Conservation (phyloP, 192 early-diverging fungal species). For the Coemansia sp. region DNA sequence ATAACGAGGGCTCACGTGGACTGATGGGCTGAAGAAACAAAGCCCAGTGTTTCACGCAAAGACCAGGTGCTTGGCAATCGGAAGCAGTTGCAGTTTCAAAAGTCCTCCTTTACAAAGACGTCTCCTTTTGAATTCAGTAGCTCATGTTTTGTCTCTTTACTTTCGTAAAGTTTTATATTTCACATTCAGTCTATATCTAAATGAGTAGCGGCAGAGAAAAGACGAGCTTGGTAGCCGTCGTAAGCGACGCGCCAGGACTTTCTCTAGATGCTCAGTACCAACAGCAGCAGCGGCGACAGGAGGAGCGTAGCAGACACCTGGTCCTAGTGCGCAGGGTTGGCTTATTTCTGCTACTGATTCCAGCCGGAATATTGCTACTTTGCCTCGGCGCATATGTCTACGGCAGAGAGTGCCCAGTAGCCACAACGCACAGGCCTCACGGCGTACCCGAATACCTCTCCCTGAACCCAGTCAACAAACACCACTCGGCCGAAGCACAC, state of each 20-base stretch:
- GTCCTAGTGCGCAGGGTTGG: slow-evolving; percentile 11
- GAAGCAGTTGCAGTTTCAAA: background rate
- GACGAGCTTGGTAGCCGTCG: background rate
- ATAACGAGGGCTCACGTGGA: background rate
- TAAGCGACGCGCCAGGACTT: background rate
- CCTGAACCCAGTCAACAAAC: slow-evolving; percentile 17
- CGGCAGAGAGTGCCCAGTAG: slow-evolving; percentile 15
- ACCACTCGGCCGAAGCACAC: slow-evolving; percentile 1
- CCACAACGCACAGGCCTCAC: background rate
- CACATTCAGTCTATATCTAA: background rate
- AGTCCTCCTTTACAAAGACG: background rate
- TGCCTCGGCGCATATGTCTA: slow-evolving; percentile 20
- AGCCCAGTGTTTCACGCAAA: background rate
- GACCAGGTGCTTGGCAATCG: background rate
- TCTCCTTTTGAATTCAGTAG: background rate
- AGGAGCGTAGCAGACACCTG: slow-evolving; percentile 9
- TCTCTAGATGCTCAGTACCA: background rate
- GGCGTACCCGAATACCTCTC: slow-evolving; percentile 22
- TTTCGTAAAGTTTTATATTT: too few relatives aligned
- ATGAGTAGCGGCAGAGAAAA: slow-evolving; percentile 2
- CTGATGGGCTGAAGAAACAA: background rate
- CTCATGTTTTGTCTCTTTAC: background rate
- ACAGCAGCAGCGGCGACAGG: background rate
- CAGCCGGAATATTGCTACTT: slow-evolving; percentile 17
- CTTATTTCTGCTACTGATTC: slow-evolving; percentile 29